Evolutionary conservation across 805 yeast genomes (phyloP), one percentile per base, ranked within the genome.

Genomic region (Nakazawaea peltata): DNA sequence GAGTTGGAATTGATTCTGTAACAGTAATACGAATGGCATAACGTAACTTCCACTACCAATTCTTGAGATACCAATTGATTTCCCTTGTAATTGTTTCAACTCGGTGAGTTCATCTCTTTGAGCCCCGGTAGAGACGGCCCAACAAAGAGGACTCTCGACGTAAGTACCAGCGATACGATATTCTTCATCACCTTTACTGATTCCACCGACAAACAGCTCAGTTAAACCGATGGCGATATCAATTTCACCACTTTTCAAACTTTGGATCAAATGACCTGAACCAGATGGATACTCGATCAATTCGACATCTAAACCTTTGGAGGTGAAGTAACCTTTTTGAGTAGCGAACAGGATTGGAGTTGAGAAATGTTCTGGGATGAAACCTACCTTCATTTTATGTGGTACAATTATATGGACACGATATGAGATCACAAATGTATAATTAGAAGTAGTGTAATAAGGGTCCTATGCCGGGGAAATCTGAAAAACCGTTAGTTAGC

Each of bases 21-120:
- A 65, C 5, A 81, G 94, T 45, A 88, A 63, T 8, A 87, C 95
- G 59, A 70, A 83, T 13, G 94, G 73, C 96, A 87, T 87, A 26
- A 87, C 87, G 48, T 82, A 83, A 1, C 95, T 84, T 0, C 97
- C 97, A 15, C 87, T 78, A 1, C 97, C 97, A 49, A 86, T 80
- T 51, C 96, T 68, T 26, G 86, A 75, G 14, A 88, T 85, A 2
- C 94, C 94, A 41, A 88, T 80, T 24, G 53, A 68, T 43, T 66
- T 67, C 10, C 80, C 82, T 25, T 71, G 63, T 41, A 86, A 66
- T 41, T 80, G 76, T 1, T 61, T 57, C 22, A 69, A 63, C 3
- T 55, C 48, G n/a, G 53, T 60, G 37, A 83, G 46, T 11, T 79
- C 87, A 10, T 57, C 51, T 26, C 95, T 65, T 28, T 69, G 44